Evolutionary conservation across 208 protist species (phyloP).

Genomic region (Naegleria fowleri): DNA sequence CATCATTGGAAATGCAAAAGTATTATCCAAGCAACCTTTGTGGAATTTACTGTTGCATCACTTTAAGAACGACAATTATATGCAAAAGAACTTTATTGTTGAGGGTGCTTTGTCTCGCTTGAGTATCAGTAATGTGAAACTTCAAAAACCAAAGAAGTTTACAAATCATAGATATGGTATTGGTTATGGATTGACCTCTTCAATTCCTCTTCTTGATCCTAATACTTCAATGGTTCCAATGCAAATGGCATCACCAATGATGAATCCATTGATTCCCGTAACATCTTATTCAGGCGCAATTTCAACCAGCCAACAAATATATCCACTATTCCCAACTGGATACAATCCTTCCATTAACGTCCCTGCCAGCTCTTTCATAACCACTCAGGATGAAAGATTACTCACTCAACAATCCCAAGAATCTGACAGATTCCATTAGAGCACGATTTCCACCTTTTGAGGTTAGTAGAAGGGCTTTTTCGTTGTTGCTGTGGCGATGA

Average conservation of each 20-base stretch:
- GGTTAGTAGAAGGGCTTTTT: no score
- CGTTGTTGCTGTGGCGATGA: no score
- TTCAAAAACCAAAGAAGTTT: constrained; percentile 29
- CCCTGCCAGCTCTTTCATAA: neutral
- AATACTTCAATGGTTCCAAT: neutral
- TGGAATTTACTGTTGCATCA: constrained; percentile 80
- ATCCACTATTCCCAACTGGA: neutral
- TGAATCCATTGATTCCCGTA: neutral
- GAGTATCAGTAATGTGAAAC: constrained; percentile 44
- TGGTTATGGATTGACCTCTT: neutral
- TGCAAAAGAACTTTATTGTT: constrained; percentile 55
- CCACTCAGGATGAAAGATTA: neutral
- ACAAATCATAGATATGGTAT: constrained; percentile 12
- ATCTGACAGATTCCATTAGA: neutral
- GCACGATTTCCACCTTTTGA: no score
- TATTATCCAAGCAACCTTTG: constrained; percentile 67
- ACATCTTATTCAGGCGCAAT: neutral
- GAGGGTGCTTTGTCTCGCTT: constrained; percentile 68
- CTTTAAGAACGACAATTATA: constrained; percentile 58
- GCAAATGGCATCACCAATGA: neutral
- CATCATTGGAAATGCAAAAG: constrained; percentile 86
- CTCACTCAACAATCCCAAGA: neutral
- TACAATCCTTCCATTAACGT: neutral
- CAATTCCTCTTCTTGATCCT: neutral
- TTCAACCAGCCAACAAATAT: neutral